phyloP scores from a whole-genome alignment of 495 filamentous ascomycete genomes.

The Annulohypoxylon moriforme region DNA sequence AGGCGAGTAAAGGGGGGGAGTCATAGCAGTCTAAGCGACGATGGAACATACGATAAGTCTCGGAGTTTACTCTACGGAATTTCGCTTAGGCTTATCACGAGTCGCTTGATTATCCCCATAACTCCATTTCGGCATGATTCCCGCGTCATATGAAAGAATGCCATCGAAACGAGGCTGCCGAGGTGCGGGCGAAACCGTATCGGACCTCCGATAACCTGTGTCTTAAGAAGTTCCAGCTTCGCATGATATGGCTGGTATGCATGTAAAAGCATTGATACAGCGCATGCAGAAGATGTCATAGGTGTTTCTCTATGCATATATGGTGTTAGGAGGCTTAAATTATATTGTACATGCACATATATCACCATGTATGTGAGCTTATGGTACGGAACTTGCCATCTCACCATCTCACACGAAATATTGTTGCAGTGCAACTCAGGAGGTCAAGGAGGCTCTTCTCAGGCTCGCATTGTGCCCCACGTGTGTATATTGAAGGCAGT shows the following conservation, averaged over 20 bases:
- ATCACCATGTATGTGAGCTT: neutral
- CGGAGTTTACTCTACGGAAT: neutral
- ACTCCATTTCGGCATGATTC: neutral
- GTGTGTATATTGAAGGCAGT: neutral
- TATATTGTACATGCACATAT: neutral
- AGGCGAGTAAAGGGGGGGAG: neutral
- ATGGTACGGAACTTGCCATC: conserved; percentile 1
- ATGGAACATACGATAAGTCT: neutral
- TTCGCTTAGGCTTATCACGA: neutral
- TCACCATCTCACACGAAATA: neutral
- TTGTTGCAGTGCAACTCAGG: conserved; percentile 4
- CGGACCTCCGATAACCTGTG: conserved; percentile 5
- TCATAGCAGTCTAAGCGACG: neutral
- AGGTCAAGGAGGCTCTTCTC: neutral
- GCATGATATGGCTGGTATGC: neutral
- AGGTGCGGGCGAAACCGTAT: neutral
- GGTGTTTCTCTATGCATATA: neutral
- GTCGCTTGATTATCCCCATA: neutral
- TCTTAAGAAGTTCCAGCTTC: neutral
- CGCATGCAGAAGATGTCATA: neutral
- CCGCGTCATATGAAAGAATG: neutral
- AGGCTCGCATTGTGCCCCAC: neutral
- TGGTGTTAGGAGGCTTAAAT: neutral
- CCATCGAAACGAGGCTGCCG: neutral
- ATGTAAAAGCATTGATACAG: neutral